Evolutionary conservation across 176 grass and related monocot genomes (phyloP), one percentile per base, ranked within the genome.

Genomic region (Pontederia paniculata): DNA sequence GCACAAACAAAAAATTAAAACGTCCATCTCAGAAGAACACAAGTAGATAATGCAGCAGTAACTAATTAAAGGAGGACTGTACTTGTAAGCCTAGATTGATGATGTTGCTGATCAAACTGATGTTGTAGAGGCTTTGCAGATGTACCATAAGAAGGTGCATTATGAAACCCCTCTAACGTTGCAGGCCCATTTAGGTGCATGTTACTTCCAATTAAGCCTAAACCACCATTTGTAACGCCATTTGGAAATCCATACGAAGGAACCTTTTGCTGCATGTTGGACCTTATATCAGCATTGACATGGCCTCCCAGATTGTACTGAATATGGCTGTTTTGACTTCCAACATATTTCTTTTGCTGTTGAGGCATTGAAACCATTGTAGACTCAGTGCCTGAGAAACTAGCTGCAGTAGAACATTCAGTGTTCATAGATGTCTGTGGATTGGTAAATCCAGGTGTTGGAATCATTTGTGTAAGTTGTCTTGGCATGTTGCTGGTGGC

Each of bases 401-500:
- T 80, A 78, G 80, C 65, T 65, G 80, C 86, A 79, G 83, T 97
- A 72, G 83, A 74, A 78, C 75, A 88, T 61, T 79, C 93, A 57
- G 93, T 69, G 66, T 81, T 84, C 18, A 63, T 52, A 51, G 86
- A 66, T 53, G 78, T 13, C 18, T 70, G 84, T 77, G 83, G 80
- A 81, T 55, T 74, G 68, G 61, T 79, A 62, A 88, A 91, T 72
- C 93, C 93, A 45, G 93, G 83, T 46, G 93, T 97, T 46, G 83
- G 93, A 41, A 97, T 91, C 93, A 97, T 91, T 73, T 95, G 89
- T 54, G 68, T 79, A 41, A 81, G 67, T 76, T 95, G 89, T 22
- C 72, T 75, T 49, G 79, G 77, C 52, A 84, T 55, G 53, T 80
- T 74, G 62, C 73, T 62, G 51, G 77, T 80, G 52, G 77, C 69